These are phyloP conservation scores for Rubroboletus pulcherrimus DNA, from an alignment of 768 basidiomycete genomes.

Conservation along the genomic window DNA sequence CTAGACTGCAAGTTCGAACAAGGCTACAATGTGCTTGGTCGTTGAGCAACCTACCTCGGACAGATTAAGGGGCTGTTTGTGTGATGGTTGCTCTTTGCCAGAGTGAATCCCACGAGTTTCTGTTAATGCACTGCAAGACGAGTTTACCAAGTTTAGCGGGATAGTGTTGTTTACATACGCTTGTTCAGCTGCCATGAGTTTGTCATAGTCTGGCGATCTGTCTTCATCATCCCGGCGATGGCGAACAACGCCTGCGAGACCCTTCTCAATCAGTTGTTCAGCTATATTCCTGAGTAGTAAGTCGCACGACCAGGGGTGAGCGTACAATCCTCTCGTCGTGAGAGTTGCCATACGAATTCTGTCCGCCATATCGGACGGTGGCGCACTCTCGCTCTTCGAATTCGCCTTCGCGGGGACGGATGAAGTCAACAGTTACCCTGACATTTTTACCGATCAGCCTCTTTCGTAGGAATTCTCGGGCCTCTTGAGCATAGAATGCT, in stretches of 20 bases:
- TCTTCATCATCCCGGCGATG: constrained; percentile 96
- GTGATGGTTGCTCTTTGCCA: constrained; percentile 79
- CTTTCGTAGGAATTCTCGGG: constrained; percentile 89
- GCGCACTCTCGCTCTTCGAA: constrained; percentile 92
- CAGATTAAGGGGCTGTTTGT: constrained; percentile 82
- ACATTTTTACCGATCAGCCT: constrained; percentile 88
- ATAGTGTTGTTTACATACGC: constrained; percentile 48
- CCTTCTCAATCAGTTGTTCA: constrained; percentile 91
- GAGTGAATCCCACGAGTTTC: constrained; percentile 87
- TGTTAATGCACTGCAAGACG: constrained; percentile 57
- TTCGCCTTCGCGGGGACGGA: constrained; percentile 89
- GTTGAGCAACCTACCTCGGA: constrained; percentile 62
- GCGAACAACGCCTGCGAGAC: constrained; percentile 82
- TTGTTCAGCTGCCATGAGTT: constrained; percentile 93
- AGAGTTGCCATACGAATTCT: constrained; percentile 57
- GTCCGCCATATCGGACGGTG: constrained; percentile 80
- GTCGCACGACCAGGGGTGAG: constrained; percentile 3
- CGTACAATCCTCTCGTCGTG: neutral
- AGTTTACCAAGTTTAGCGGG: constrained; percentile 1
- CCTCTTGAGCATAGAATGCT: constrained; percentile 85
- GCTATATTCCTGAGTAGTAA: constrained; percentile 68
- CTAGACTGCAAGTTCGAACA: constrained; percentile 33
- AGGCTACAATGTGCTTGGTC: neutral
- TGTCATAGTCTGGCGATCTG: constrained; percentile 93
- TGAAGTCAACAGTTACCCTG: constrained; percentile 80